These are phyloP conservation scores for Canna indica DNA, from an alignment of 176 grass and related monocot genomes.

Conservation along the genomic window DNA sequence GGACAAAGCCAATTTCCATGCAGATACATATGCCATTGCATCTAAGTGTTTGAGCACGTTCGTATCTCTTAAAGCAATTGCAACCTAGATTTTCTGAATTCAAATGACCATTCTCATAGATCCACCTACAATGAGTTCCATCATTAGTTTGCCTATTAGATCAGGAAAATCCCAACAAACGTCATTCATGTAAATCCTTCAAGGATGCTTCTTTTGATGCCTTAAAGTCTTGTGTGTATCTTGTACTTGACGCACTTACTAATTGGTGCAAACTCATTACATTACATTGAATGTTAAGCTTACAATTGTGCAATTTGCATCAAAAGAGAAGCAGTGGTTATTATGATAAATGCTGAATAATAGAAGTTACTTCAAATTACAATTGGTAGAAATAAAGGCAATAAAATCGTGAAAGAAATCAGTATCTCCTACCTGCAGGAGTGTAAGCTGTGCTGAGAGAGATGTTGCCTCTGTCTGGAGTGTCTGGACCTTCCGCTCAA, in stretches of 20 bases:
- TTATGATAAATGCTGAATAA: neutral
- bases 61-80: too few relatives aligned
- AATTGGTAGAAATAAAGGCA: too few relatives aligned
- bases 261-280: too few relatives aligned
- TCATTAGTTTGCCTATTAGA: neutral
- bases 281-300: too few relatives aligned
- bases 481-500: constrained; percentile 86
- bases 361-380: neutral
- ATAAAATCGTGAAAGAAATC: neutral
- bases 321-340: neutral
- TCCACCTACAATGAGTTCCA: neutral
- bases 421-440: constrained; percentile 57
- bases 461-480: constrained; percentile 94
- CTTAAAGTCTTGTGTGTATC: neutral
- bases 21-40: too few relatives aligned
- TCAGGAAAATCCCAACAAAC: neutral
- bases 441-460: constrained; percentile 86
- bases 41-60: too few relatives aligned
- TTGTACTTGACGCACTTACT: too few relatives aligned
- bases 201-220: neutral
- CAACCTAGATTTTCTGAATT: neutral
- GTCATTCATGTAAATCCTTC: neutral
- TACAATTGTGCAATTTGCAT: neutral
- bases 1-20: too few relatives aligned
- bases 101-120: neutral